Percentiles rank a stretch among this genome's conserved stretches.
phyloP scores from a whole-genome alignment of 2,329 filamentous ascomycete species.

The Setomelanomma holmii region DNA sequence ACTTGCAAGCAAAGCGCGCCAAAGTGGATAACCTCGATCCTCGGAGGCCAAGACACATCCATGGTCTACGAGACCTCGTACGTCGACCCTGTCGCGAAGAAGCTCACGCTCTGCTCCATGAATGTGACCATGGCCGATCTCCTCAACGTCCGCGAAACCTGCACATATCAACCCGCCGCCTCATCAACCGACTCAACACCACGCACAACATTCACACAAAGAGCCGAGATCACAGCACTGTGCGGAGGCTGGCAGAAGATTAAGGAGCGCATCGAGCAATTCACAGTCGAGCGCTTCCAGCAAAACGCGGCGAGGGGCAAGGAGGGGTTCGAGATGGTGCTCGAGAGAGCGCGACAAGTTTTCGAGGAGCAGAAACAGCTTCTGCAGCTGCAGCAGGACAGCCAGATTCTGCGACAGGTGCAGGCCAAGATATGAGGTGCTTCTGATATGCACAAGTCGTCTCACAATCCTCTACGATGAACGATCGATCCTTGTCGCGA shows the following conservation, averaged over 20 bases:
- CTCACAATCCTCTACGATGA: background rate
- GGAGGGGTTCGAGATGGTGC: conserved; percentile 93
- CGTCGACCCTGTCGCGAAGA: conserved; percentile 82
- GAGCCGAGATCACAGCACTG: conserved; percentile 89
- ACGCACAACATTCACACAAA: conserved; percentile 83
- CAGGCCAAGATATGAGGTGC: conserved; percentile 39
- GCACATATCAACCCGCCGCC: conserved; percentile 75
- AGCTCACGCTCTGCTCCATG: conserved; percentile 94
- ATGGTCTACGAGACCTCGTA: conserved; percentile 96
- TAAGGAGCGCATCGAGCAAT: conserved; percentile 94
- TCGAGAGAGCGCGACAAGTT: conserved; percentile 89
- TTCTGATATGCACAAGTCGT: background rate
- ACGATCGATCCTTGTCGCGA: background rate
- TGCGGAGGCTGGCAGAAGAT: conserved; percentile 98
- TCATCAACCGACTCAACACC: conserved; percentile 52
- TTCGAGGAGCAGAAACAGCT: conserved; percentile 88
- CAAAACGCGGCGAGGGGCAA: conserved; percentile 91
- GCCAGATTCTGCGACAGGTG: conserved; percentile 32
- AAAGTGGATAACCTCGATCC: conserved; percentile 79
- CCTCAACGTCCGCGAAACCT: conserved; percentile 90
- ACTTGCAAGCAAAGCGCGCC: conserved; percentile 72
- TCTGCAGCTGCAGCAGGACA: conserved; percentile 52
- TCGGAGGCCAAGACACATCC: conserved; percentile 81
- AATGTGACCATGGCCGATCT: conserved; percentile 95
- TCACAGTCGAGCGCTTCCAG: conserved; percentile 83